Percentiles rank a stretch among this genome's conserved stretches.
phyloP scores from a whole-genome alignment of 306 rosid genomes.

The Lotus japonicus region DNA sequence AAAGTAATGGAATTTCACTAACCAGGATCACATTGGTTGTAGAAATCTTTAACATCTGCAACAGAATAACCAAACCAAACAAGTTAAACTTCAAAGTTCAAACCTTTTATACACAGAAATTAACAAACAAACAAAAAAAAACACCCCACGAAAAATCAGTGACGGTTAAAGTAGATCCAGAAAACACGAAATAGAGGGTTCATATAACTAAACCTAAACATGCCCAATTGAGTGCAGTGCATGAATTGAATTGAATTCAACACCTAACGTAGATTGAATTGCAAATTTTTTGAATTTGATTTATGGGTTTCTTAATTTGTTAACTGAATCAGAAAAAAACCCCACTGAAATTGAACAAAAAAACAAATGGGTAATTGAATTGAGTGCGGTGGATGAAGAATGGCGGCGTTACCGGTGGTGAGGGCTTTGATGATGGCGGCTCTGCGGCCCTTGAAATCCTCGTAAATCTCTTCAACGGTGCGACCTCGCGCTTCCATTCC shows the following conservation, averaged over 20 bases:
- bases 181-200: not conserved
- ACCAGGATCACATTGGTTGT: constrained; percentile 86
- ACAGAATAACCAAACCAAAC: no score
- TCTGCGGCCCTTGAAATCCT: constrained; percentile 85
- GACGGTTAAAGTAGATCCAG: not conserved
- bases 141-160: not conserved
- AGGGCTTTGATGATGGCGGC: constrained; percentile 79
- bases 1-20: not conserved
- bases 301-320: not conserved
- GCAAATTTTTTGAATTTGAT: not conserved
- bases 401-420: constrained; percentile 54
- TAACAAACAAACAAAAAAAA: not conserved
- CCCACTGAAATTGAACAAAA: not conserved
- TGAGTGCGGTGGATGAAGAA: no score
- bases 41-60: constrained; percentile 80
- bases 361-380: no score
- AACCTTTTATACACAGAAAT: no score
- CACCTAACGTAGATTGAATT: not conserved
- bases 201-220: no score
- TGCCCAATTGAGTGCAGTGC: no score
- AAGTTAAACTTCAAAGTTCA: no score
- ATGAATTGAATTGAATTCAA: no score
- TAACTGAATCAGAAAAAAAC: not conserved
- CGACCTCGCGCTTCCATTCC: constrained; percentile 54
- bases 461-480: constrained; percentile 74